phyloP scores from a whole-genome alignment of 306 rosid species.

The Sicyos edulis region DNA sequence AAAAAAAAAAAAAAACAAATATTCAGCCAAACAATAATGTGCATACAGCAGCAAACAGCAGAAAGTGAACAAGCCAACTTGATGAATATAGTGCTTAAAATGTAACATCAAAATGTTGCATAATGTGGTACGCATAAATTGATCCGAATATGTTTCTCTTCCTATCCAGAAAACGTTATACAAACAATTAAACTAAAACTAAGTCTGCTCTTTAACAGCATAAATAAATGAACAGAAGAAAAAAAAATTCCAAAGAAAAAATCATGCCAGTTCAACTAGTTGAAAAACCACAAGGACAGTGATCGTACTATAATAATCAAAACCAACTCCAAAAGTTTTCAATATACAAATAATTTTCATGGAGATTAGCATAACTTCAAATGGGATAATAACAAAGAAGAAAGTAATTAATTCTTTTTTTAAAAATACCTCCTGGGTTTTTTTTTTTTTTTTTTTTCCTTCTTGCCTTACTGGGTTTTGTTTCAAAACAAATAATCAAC shows the following conservation, averaged over 20 bases:
- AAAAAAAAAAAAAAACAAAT: neutral
- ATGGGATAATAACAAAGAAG: neutral
- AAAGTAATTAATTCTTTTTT: neutral
- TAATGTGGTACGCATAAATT: neutral
- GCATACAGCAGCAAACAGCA: too few relatives aligned
- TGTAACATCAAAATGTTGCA: neutral
- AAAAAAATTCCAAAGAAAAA: too few relatives aligned
- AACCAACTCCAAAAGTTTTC: neutral
- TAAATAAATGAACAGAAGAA: too few relatives aligned
- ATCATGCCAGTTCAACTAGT: neutral
- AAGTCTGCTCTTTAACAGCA: too few relatives aligned
- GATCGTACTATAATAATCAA: neutral
- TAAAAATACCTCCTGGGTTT: neutral
- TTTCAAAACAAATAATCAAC: neutral
- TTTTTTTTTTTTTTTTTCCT: too few relatives aligned
- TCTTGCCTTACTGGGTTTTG: neutral
- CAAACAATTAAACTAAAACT: neutral
- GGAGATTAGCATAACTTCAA: neutral
- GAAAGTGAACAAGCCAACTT: neutral
- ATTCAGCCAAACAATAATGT: neutral
- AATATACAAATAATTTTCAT: neutral
- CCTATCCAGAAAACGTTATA: too few relatives aligned
- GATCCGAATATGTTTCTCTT: neutral
- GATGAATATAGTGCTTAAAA: neutral
- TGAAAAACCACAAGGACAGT: neutral